Conservation (phyloP, 225 moss, liverwort and hornwort genomes). For the Ulota crispa region DNA sequence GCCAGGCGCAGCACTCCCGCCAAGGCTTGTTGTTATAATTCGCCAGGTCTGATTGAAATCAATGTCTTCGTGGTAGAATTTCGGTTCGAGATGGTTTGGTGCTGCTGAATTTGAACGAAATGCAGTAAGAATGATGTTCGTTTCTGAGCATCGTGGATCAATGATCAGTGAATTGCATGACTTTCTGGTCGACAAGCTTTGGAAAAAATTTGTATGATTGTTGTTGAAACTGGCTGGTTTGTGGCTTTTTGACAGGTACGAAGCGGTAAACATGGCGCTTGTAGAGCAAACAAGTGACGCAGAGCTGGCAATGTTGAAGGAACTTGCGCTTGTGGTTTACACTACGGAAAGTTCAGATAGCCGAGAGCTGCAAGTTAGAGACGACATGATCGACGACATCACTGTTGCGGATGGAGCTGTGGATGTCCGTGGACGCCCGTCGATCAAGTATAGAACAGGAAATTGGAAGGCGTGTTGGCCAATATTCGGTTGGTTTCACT, state of each 20-base stretch:
- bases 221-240: slow-evolving; percentile 23
- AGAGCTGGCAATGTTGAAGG: slow-evolving; percentile 56
- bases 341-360: slow-evolving; percentile 37
- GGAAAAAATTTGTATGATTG: neutral
- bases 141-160: slow-evolving; percentile 9
- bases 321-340: slow-evolving; percentile 43
- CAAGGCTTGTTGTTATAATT: slow-evolving; percentile 14
- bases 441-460: slow-evolving; percentile 73
- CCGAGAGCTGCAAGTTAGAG: slow-evolving; percentile 27
- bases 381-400: slow-evolving; percentile 37
- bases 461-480: slow-evolving; percentile 83
- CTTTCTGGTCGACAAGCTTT: neutral
- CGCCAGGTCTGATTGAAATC: slow-evolving; percentile 31
- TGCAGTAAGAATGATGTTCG: neutral
- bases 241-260: slow-evolving; percentile 24
- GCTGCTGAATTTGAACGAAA: slow-evolving; percentile 3
- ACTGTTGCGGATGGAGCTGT: slow-evolving; percentile 77
- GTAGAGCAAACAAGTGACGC: slow-evolving; percentile 32
- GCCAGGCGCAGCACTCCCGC: slow-evolving; percentile 24
- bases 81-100: neutral
- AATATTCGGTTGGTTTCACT: slow-evolving; percentile 73
- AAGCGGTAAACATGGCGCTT: slow-evolving; percentile 39
- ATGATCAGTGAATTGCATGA: slow-evolving; percentile 6
- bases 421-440: slow-evolving; percentile 61
- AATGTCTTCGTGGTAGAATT: slow-evolving; percentile 10